These are phyloP conservation scores for Penicillium sp. DNA, from an alignment of 2,329 filamentous ascomycete species.

Conservation along the genomic window DNA sequence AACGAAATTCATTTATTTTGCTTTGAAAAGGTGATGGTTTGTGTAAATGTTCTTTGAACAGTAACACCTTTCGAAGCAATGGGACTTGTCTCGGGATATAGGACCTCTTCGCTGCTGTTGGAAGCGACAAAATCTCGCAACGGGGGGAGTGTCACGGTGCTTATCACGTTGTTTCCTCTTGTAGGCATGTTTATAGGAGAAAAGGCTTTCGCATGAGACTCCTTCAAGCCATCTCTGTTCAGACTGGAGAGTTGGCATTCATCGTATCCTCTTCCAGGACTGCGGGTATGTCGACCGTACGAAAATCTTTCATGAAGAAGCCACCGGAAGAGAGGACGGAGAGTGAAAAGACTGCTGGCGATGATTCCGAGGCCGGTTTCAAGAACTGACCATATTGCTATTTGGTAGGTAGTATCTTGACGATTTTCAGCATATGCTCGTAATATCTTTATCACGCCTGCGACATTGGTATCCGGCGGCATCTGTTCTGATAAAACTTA, in stretches of 20 bases:
- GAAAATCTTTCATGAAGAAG: background rate
- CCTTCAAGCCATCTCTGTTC: background rate
- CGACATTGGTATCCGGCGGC: background rate
- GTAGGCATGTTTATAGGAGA: background rate
- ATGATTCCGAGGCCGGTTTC: conserved; percentile 28
- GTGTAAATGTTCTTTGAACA: background rate
- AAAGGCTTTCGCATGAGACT: background rate
- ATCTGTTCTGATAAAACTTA: background rate
- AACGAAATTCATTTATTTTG: background rate
- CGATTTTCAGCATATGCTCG: background rate
- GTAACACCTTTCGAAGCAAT: background rate
- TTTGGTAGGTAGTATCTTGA: conserved; percentile 19
- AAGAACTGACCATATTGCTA: conserved; percentile 28
- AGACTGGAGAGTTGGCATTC: conserved; percentile 1
- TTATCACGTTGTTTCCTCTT: background rate
- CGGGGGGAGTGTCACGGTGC: background rate
- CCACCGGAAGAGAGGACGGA: conserved; percentile 20
- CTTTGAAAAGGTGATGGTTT: background rate
- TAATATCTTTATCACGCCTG: background rate
- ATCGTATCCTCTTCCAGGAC: background rate
- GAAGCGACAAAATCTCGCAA: background rate
- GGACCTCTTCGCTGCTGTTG: background rate
- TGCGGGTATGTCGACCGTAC: background rate
- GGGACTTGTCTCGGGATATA: background rate
- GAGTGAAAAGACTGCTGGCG: conserved; percentile 25